These are phyloP conservation scores for Zygoascus flipseniorum DNA, from an alignment of 805 yeast species.

Conservation along the genomic window DNA sequence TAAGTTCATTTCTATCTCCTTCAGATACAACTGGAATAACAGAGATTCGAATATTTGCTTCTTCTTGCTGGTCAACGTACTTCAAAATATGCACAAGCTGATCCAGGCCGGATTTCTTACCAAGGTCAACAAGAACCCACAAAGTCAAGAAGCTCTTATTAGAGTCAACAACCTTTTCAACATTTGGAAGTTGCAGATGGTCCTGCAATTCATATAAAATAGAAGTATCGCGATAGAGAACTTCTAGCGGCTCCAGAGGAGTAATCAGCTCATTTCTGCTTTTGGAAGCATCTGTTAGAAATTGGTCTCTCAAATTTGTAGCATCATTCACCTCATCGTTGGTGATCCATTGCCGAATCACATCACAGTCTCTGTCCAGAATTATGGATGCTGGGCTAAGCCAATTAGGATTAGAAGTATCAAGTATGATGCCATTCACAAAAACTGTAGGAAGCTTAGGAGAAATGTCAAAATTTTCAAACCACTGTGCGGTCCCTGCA, in stretches of 20 bases:
- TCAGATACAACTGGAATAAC: conserved; percentile 6
- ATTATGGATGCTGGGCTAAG: conserved; percentile 7
- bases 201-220: conserved; percentile 2
- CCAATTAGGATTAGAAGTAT: conserved; percentile 12
- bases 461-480: conserved; percentile 31
- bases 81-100: conserved; percentile 36
- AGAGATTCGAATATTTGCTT: conserved; percentile 4
- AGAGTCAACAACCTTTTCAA: conserved; percentile 7
- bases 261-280: conserved; percentile 43
- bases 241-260: conserved; percentile 36
- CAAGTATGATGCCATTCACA: conserved; percentile 48
- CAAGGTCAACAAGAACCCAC: conserved; percentile 55
- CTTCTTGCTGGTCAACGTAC: neutral
- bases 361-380: conserved; percentile 42
- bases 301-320: conserved; percentile 25
- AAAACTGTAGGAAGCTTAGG: conserved; percentile 45
- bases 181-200: neutral
- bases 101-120: conserved; percentile 28
- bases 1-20: neutral
- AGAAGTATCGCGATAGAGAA: conserved; percentile 25
- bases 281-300: conserved; percentile 36
- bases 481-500: conserved; percentile 23
- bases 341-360: conserved; percentile 13
- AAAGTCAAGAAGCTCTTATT: conserved; percentile 23
- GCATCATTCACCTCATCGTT: conserved; percentile 20